Evolutionary conservation across 495 filamentous ascomycete genomes (phyloP).

Genomic region (Xylaria acuta): DNA sequence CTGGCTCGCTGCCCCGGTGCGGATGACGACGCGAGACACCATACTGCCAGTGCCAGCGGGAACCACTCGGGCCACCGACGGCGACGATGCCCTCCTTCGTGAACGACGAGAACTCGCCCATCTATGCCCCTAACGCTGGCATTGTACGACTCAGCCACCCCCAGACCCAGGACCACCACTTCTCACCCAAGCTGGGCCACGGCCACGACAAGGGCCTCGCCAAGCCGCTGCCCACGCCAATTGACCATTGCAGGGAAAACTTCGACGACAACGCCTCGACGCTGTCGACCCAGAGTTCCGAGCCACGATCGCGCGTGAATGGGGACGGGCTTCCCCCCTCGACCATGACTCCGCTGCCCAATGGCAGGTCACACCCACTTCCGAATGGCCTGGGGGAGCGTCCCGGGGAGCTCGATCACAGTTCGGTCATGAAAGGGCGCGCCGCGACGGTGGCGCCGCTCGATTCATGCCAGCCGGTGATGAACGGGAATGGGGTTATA

Average conservation of each 20-base stretch:
- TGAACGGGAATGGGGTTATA: conserved; percentile 23
- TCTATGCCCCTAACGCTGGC: conserved; percentile 49
- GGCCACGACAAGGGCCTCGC: conserved; percentile 34
- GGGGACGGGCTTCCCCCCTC: conserved; percentile 42
- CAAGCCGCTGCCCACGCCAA: conserved; percentile 36
- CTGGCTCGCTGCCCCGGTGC: conserved; percentile 10
- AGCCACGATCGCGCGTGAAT: conserved; percentile 43
- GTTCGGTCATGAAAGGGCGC: conserved; percentile 18
- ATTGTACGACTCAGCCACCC: conserved; percentile 46
- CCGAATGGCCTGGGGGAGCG: conserved; percentile 28
- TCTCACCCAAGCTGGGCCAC: conserved; percentile 35
- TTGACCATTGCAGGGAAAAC: conserved; percentile 43
- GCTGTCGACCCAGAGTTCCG: conserved; percentile 45
- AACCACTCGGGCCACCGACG: conserved; percentile 28
- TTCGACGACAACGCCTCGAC: conserved; percentile 47
- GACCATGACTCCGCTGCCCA: conserved; percentile 44
- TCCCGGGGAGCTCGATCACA: conserved; percentile 18
- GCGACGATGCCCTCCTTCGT: conserved; percentile 64
- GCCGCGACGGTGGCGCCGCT: conserved; percentile 29
- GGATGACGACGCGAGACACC: conserved; percentile 18
- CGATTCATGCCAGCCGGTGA: conserved; percentile 28
- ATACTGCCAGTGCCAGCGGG: conserved; percentile 14
- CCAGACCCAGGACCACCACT: conserved; percentile 35
- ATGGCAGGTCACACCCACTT: conserved; percentile 44
- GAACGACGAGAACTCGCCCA: conserved; percentile 56